Base-by-base conservation (phyloP, 2,329 filamentous ascomycete genomes). In the Colletotrichum sojae region DNA sequence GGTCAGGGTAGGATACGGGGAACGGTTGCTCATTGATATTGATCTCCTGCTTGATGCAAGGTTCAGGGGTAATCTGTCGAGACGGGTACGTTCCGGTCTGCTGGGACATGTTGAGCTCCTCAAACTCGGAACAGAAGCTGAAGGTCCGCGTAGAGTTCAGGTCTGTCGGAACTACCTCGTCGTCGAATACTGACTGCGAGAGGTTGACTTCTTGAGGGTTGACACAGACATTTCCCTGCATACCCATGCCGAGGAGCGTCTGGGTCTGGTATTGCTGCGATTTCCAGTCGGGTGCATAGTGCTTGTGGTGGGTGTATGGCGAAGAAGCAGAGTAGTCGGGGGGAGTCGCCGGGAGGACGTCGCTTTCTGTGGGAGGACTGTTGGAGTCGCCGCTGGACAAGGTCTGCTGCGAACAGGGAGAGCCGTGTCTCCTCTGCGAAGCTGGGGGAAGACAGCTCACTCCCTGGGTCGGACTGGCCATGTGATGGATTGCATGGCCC, bases 311-410 rank as follows among this genome's bases (percentile, higher is more conserved):
- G 6, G 74, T 64, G 49, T 72, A 79, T 1, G 78, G 78, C n/a
- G 79, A 75, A 53, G 78, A 73, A 18, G 76, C 54, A 27, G 76
- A 73, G 36, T 76, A 73, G 51, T 83, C 82, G 13, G 77, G 75
- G 2, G 82, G 81, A 2, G 83, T 83, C 31, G 76, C 74, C 10
- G 81, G 82, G 58, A 76, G 78, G 25, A 77, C 75, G 58, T 85
- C 82, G 63, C 77, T 79, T n/a, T 83, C 81, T 5, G 79, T 74
- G 4, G 76, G 77, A 16, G 82, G 82, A 45, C 82, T 84, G 22
- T 77, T 75, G 27, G 74, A 76, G 59, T 77, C 80, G 65, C 80
- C 79, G 63, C 79, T 79, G 22, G 81, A 81, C 5, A 80, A 78
- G 16, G 76, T 75, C 31, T 79, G 76, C 13, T 80, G 80, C 18